These are phyloP conservation scores for Penicillium decumbens DNA, from an alignment of 2,329 filamentous ascomycete genomes.

Conservation along the genomic window DNA sequence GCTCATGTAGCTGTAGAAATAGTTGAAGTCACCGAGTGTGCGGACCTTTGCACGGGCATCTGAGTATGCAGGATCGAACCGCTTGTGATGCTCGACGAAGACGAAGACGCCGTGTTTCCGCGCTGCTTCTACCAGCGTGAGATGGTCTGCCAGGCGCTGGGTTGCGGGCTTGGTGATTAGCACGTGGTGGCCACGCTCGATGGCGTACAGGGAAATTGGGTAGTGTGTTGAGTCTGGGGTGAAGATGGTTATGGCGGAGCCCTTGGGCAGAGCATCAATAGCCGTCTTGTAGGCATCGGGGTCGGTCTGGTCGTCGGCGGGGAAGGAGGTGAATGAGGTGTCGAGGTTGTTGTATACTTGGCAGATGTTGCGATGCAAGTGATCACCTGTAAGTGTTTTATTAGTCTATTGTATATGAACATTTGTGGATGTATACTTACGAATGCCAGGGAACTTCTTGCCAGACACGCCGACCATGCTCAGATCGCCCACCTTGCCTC, in stretches of 20 bases:
- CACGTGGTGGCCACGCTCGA: conserved; percentile 81
- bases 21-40: conserved; percentile 88
- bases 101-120: conserved; percentile 76
- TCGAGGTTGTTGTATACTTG: conserved; percentile 85
- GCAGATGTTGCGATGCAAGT: conserved; percentile 81
- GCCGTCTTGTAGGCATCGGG: conserved; percentile 81
- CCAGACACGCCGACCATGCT: conserved; percentile 89
- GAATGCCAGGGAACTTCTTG: conserved; percentile 84
- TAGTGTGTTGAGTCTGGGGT: conserved; percentile 91
- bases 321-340: conserved; percentile 78
- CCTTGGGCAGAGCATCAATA: conserved; percentile 74
- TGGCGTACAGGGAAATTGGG: conserved; percentile 86
- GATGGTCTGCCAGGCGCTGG: conserved; percentile 75
- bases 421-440: conserved; percentile 47
- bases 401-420: conserved; percentile 2
- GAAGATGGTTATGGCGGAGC: conserved; percentile 93
- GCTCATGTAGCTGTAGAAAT: conserved; percentile 96
- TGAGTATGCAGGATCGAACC: conserved; percentile 86
- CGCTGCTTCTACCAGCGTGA: conserved; percentile 67
- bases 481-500: conserved; percentile 81
- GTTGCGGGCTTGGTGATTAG: conserved; percentile 92
- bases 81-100: conserved; percentile 95
- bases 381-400: conserved; percentile 56
- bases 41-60: conserved; percentile 75
- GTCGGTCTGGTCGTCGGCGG: conserved; percentile 65